Conservation (phyloP, 345 rosid species). For the Alliaria petiolata region DNA sequence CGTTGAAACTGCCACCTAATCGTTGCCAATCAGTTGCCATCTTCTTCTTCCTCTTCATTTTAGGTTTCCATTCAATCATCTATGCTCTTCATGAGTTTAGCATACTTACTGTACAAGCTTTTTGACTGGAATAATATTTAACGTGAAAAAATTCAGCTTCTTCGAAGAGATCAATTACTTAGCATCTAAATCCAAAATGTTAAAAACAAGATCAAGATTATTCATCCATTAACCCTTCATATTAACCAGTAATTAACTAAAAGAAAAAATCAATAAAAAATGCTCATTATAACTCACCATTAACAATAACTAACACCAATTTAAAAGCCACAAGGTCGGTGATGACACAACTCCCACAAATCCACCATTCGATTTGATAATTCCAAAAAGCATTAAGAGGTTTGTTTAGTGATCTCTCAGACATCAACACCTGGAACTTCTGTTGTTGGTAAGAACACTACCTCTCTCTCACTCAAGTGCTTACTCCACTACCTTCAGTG, state of each 20-base stretch:
- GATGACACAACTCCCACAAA: constrained; percentile 33
- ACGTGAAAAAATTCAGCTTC: neutral
- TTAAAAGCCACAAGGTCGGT: constrained; percentile 11
- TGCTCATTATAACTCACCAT: neutral
- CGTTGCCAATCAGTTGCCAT: too few relatives aligned
- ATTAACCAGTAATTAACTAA: neutral
- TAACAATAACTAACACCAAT: neutral
- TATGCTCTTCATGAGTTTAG: too few relatives aligned
- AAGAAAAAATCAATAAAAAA: neutral
- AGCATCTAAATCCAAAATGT: neutral
- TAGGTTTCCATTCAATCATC: too few relatives aligned
- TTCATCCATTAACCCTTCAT: neutral
- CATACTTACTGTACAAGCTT: neutral
- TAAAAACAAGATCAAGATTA: neutral
- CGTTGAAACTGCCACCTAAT: neutral
- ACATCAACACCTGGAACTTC: constrained; percentile 20
- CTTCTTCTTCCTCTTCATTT: too few relatives aligned
- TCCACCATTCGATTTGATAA: constrained; percentile 2
- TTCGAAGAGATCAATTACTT: neutral
- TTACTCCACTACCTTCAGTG: constrained; percentile 26
- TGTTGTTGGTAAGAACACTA: constrained; percentile 36
- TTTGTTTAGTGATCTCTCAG: constrained; percentile 6
- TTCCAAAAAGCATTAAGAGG: neutral
- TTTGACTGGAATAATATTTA: too few relatives aligned
- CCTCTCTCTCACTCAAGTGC: constrained; percentile 20